Evolutionary conservation across 331 rosid genomes (phyloP), one percentile per base, ranked within the genome.

Genomic region (Stylosanthes scabra): DNA sequence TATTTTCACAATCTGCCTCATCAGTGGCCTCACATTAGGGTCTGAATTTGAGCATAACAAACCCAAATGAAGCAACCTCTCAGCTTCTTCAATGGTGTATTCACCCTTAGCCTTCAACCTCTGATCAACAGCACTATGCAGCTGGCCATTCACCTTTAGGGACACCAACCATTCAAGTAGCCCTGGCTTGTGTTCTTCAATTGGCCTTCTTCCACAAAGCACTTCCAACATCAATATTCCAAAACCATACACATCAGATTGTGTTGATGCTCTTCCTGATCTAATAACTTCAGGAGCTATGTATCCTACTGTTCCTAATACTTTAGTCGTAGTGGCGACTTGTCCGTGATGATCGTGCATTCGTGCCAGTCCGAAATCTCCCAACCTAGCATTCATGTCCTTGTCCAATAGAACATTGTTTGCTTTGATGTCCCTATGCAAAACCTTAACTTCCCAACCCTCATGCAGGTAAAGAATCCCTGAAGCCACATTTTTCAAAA

Each of bases 351-450:
- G 79, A 44, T 78, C 80, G 63, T 85, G 90, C 82, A 88, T 86
- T 7, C 79, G 83, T 12, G 94, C 97, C 76, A 91, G 70, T 40
- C 97, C 94, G 9, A 91, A 91, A 74, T 87, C 90, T 6, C 92
- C 92, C 8, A 90, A 73, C 66, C 84, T 86, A 9, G 92, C 89
- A 61, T 73, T 88, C 90, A 81, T 81, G 60, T 86, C 88, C 45
- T 83, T 88, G 51, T 88, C 93, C 42, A 90, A 87, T 27, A 88
- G 76, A 72, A 88, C 93, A 64, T 90, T 90, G 72, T 88, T 88
- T 13, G 93, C 88, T 78, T 88, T 90, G 40, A 88, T 86, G 42
- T 90, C 96, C 47, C 93, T 88, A 52, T 88, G 93, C 68, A 90
- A 72, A 16, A 91, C 90, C 82, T 76, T 80, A 9, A 86, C 82